Evolutionary conservation across 768 basidiomycete species (phyloP).

Genomic region (Mycena vulgaris): DNA sequence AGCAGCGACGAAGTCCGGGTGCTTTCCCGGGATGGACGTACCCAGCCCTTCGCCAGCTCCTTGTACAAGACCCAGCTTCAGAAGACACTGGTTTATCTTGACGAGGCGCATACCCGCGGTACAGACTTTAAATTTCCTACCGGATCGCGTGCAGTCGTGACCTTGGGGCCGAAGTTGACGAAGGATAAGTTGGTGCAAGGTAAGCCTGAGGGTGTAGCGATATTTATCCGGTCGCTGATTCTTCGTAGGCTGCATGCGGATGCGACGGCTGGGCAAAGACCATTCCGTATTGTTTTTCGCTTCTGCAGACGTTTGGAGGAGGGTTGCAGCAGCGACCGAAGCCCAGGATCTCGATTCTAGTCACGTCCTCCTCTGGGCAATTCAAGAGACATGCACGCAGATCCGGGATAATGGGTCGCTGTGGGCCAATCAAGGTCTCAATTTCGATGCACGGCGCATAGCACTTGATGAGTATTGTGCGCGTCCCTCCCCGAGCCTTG

Average conservation of each 20-base stretch:
- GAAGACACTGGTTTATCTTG: conserved; percentile 64
- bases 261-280: conserved; percentile 63
- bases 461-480: conserved; percentile 7
- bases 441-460: conserved; percentile 20
- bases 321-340: conserved; percentile 8
- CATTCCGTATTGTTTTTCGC: conserved; percentile 51
- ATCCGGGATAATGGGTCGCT: conserved; percentile 21
- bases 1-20: conserved; percentile 53
- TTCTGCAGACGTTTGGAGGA: conserved; percentile 16
- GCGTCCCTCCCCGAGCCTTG: background rate
- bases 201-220: no score
- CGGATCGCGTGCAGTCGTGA: conserved; percentile 60
- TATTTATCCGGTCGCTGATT: background rate
- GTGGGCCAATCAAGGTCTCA: conserved; percentile 33
- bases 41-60: conserved; percentile 56
- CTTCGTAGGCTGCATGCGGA: conserved; percentile 66
- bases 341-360: conserved; percentile 13
- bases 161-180: conserved; percentile 64
- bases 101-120: conserved; percentile 68
- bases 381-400: conserved; percentile 17
- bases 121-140: conserved; percentile 67
- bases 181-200: conserved; percentile 70
- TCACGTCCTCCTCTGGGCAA: conserved; percentile 26
- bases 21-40: conserved; percentile 52
- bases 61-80: conserved; percentile 52